Evolutionary conservation across 1,284 basidiomycete genomes (phyloP), one percentile per base, ranked within the genome.

Genomic region (Afroboletus lepidellus): DNA sequence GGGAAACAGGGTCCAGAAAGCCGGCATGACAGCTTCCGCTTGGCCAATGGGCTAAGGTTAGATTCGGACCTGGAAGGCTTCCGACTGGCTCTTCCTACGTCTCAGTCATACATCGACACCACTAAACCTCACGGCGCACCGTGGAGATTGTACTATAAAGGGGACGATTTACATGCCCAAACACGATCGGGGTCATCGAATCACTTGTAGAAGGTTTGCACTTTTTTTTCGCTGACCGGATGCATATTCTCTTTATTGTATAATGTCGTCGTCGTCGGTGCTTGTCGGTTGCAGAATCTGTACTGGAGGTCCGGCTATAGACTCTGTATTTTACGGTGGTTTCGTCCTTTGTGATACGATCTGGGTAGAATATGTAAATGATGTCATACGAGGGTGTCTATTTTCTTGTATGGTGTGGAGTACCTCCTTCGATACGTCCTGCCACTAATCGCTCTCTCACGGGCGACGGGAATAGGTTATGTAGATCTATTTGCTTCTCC

Each of bases 21-120:
- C 18, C 30, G 9, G 49, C 50, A 3, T 24, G 37, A 38, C 34
- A 43, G 15, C 21, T 7, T 48, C 9, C n/a, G 11, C 18, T 41
- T 38, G 37, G 30, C 20, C 13, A n/a, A 43, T 7, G 16, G 27
- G 33, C 39, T 45, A 29, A 24, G 41, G 37, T 30, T 36, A 9
- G 41, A 46, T 32, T 27, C 44, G 21, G 38, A 49, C 3, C 5
- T 43, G 13, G 58, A 50, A 29, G 32, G 34, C 5, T 32, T 50
- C 36, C 42, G 50, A 18, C 8, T 53, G 1, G 60, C 41, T 24
- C 33, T 37, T 5, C 48, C 49, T 11, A 12, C 37, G 20, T 37
- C 52, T 24, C 32, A 16, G 29, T 33, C 33, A 20, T 11, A 21
- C 20, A 5, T 20, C 6, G 39, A 47, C 3, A 23, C n/a, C 25